phyloP scores from a whole-genome alignment of 768 basidiomycete species.

The Mycena latifolia region DNA sequence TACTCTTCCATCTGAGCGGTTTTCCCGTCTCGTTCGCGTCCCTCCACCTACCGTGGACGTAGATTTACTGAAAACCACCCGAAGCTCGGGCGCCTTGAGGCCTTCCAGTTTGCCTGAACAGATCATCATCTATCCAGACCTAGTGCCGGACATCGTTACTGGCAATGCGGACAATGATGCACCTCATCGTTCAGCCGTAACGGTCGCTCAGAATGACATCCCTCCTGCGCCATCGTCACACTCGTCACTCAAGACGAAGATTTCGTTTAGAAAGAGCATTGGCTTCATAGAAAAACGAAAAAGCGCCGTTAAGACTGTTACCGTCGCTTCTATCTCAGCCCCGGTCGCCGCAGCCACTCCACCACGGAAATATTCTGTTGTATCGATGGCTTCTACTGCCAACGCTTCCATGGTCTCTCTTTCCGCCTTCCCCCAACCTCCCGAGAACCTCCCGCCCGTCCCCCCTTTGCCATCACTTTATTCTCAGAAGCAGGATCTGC shows the following conservation, averaged over 20 bases:
- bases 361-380: constrained; percentile 15
- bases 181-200: not conserved
- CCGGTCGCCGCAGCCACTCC: not conserved
- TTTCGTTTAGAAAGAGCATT: constrained; percentile 14
- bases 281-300: constrained; percentile 20
- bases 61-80: constrained; percentile 12
- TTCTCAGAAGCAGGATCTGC: not conserved
- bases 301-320: not conserved
- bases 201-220: not conserved
- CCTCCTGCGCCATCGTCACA: not conserved
- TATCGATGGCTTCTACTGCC: constrained; percentile 27
- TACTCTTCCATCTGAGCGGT: constrained; percentile 24
- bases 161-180: not conserved
- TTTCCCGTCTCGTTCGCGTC: constrained; percentile 21
- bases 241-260: not conserved
- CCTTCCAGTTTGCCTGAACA: constrained; percentile 9
- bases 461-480: constrained; percentile 10
- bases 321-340: constrained; percentile 23
- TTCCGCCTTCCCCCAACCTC: constrained; percentile 31
- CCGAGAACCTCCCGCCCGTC: constrained; percentile 15
- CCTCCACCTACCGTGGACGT: constrained; percentile 27
- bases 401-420: constrained; percentile 28
- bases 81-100: constrained; percentile 12
- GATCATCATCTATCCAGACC: no score
- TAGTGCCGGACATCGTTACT: not conserved